Evolutionary conservation across 2,329 filamentous ascomycete species (phyloP).

Genomic region (Ilyonectria sp.): DNA sequence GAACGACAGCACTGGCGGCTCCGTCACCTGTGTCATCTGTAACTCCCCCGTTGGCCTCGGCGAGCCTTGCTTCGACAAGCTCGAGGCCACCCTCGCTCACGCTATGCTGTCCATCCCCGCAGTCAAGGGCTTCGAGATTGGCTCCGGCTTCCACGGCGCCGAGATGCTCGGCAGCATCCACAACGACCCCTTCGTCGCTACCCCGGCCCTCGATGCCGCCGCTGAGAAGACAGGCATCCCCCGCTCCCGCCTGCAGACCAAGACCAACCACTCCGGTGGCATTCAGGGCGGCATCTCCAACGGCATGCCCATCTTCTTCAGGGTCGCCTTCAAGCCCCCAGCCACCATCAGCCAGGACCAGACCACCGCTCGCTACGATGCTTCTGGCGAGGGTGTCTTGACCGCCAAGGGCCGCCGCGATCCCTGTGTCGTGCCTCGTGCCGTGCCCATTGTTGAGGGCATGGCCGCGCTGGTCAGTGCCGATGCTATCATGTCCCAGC

Average conservation of each 20-base stretch:
- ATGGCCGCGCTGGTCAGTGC: slow-evolving; percentile 93
- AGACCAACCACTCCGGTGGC: slow-evolving; percentile 95
- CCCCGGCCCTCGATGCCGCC: slow-evolving; percentile 61
- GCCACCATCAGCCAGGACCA: slow-evolving; percentile 95
- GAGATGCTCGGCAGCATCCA: slow-evolving; percentile 90
- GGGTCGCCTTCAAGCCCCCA: slow-evolving; percentile 93
- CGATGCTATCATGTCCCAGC: slow-evolving; percentile 89
- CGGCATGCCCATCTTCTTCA: slow-evolving; percentile 94
- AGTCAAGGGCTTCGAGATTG: slow-evolving; percentile 96
- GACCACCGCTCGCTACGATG: slow-evolving; percentile 85
- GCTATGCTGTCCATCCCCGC: slow-evolving; percentile 97
- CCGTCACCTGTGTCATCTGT: slow-evolving; percentile 92
- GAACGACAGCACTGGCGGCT: slow-evolving; percentile 93
- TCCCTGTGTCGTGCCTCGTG: slow-evolving; percentile 90
- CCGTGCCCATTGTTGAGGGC: slow-evolving; percentile 89
- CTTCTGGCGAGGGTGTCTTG: slow-evolving; percentile 78
- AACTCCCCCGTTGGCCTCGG: slow-evolving; percentile 89
- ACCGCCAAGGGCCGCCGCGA: slow-evolving; percentile 96
- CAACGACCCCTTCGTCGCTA: slow-evolving; percentile 77
- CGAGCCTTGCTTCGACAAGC: slow-evolving; percentile 95
- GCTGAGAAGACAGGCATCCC: slow-evolving; percentile 61
- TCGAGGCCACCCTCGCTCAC: slow-evolving; percentile 91
- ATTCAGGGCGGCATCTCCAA: slow-evolving; percentile 97
- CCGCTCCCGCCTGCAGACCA: slow-evolving; percentile 76
- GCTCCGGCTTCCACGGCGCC: slow-evolving; percentile 90